Conservation (phyloP, 2,329 filamentous ascomycete genomes). For the Exophiala spinifera region DNA sequence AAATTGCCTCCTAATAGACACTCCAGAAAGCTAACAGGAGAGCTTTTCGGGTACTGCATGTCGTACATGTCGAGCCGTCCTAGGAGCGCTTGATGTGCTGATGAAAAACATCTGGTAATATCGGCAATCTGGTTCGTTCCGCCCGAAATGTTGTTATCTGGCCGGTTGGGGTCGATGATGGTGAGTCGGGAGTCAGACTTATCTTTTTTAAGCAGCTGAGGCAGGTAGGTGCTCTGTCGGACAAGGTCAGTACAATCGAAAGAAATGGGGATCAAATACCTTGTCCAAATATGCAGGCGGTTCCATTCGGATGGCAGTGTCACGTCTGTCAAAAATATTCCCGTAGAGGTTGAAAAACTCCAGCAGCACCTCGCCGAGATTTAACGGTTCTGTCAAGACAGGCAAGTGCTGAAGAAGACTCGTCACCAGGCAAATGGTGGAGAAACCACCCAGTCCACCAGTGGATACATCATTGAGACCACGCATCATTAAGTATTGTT, state of each 20-base stretch:
- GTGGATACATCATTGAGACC: constrained; percentile 87
- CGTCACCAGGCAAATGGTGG: constrained; percentile 88
- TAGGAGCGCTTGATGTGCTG: constrained; percentile 59
- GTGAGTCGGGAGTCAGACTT: constrained; percentile 64
- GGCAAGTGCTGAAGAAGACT: constrained; percentile 82
- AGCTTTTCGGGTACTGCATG: constrained; percentile 32
- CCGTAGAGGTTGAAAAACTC: constrained; percentile 90
- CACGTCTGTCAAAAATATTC: constrained; percentile 68
- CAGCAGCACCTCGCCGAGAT: constrained; percentile 77
- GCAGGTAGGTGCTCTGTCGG: constrained; percentile 20
- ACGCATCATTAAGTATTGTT: constrained; percentile 87
- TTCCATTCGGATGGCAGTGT: constrained; percentile 70
- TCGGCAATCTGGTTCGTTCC: constrained; percentile 69
- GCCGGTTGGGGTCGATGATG: constrained; percentile 88
- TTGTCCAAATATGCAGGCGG: constrained; percentile 75
- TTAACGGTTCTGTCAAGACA: constrained; percentile 45
- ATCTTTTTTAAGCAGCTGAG: constrained; percentile 48
- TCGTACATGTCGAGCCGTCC: constrained; percentile 50
- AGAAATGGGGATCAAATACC: constrained; percentile 44
- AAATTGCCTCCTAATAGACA: constrained; percentile 77
- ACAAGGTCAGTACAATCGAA: constrained; percentile 10
- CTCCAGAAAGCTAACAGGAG: constrained; percentile 60
- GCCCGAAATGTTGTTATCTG: constrained; percentile 82
- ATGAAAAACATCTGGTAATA: constrained; percentile 67
- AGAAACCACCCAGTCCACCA: constrained; percentile 90